Evolutionary conservation across 352 stramenopile genomes (phyloP).

Genomic region (Thalassiosira mediterranea): DNA sequence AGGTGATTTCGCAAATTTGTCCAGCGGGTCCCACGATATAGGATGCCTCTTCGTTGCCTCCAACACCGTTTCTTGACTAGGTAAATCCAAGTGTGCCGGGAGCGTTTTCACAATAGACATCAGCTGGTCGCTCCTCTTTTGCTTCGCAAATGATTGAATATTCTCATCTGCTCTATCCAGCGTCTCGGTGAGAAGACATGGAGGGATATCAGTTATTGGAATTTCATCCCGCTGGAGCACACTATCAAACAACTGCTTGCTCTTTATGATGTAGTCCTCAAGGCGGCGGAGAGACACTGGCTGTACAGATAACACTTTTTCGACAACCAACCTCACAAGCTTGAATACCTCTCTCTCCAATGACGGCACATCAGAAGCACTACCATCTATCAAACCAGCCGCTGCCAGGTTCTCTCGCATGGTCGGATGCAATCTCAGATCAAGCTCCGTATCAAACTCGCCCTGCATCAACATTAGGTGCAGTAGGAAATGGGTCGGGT

Average conservation of each 20-base stretch:
- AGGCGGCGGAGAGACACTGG: conserved; percentile 28
- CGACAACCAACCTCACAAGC: conserved; percentile 19
- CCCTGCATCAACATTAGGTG: conserved; percentile 47
- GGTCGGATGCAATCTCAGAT: conserved; percentile 12
- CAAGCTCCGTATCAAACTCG: conserved; percentile 46
- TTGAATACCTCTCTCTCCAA: neutral
- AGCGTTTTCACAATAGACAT: conserved; percentile 3
- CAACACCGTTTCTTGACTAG: neutral
- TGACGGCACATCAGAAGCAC: neutral
- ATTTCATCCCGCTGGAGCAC: conserved; percentile 10
- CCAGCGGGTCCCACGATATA: conserved; percentile 2
- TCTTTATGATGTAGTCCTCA: conserved; percentile 29
- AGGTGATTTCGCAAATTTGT: neutral
- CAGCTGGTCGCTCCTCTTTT: conserved; percentile 8
- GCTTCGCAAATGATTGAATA: neutral
- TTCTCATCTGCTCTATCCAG: conserved; percentile 6
- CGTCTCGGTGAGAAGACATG: conserved; percentile 22
- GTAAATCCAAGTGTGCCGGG: neutral
- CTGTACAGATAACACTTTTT: conserved; percentile 20
- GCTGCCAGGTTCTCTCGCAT: conserved; percentile 20
- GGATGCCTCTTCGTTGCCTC: neutral
- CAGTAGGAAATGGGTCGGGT: conserved; percentile 27
- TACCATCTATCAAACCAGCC: conserved; percentile 27
- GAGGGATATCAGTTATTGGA: conserved; percentile 13
- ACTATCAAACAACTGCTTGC: neutral